Evolutionary conservation across 495 filamentous ascomycete genomes (phyloP).

Genomic region (Recurvomyces mirabilis): DNA sequence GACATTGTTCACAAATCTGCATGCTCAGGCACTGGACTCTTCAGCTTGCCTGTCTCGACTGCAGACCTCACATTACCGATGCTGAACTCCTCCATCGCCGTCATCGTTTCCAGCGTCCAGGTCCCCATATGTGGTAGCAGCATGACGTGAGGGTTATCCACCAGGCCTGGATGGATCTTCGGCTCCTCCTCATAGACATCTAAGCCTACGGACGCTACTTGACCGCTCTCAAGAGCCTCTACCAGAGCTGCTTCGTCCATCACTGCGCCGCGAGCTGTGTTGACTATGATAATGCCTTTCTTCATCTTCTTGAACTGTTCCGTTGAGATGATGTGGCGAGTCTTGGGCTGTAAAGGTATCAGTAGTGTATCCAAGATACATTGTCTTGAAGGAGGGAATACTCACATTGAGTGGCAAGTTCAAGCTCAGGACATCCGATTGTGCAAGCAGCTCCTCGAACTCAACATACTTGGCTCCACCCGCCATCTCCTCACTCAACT

Average conservation of each 20-base stretch:
- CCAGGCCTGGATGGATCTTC: constrained; percentile 48
- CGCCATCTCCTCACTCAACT: constrained; percentile 23
- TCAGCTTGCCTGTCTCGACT: constrained; percentile 44
- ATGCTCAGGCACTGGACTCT: constrained; percentile 50
- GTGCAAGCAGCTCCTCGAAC: constrained; percentile 30
- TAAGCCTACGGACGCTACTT: constrained; percentile 49
- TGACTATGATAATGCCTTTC: constrained; percentile 56
- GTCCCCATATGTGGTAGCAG: constrained; percentile 63
- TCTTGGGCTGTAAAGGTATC: constrained; percentile 54
- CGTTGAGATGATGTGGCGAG: constrained; percentile 54
- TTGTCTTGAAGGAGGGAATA: too few relatives aligned
- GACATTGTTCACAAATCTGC: constrained; percentile 32
- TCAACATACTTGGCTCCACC: not conserved
- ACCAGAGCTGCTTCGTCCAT: constrained; percentile 64
- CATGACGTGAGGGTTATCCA: constrained; percentile 48
- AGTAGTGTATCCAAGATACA: too few relatives aligned
- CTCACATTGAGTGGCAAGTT: constrained; percentile 66
- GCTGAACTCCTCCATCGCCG: constrained; percentile 53
- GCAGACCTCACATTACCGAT: constrained; percentile 50
- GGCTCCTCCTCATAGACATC: constrained; percentile 66
- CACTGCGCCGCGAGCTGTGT: constrained; percentile 58
- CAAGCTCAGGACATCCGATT: constrained; percentile 64
- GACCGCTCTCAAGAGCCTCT: constrained; percentile 47
- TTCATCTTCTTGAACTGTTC: constrained; percentile 59
- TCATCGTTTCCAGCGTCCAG: constrained; percentile 53